Conservation (phyloP, 2,329 filamentous ascomycete species). For the Elsinoe batatas region DNA sequence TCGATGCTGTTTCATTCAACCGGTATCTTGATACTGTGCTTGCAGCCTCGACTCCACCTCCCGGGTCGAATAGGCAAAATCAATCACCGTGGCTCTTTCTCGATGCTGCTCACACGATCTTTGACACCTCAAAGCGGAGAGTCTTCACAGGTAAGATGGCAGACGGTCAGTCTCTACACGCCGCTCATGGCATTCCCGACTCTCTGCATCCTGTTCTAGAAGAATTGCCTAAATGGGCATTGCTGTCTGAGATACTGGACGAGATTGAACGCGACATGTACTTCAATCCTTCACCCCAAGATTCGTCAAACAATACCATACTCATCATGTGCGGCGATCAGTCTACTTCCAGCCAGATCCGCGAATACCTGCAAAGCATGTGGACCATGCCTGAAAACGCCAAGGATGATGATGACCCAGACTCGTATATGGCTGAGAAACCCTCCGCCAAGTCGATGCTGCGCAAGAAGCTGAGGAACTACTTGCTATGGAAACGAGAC, state of each 20-base stretch:
- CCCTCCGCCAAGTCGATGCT: constrained; percentile 81
- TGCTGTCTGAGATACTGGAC: constrained; percentile 80
- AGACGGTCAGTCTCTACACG: constrained; percentile 44
- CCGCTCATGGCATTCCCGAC: constrained; percentile 43
- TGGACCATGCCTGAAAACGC: constrained; percentile 50
- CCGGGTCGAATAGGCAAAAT: constrained; percentile 75
- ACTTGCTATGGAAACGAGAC: constrained; percentile 81
- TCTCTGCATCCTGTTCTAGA: constrained; percentile 74
- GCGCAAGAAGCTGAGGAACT: constrained; percentile 74
- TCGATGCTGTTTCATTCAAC: constrained; percentile 84
- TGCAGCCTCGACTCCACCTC: constrained; percentile 77
- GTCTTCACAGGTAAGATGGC: constrained; percentile 71
- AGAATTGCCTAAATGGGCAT: constrained; percentile 86
- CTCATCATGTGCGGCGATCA: constrained; percentile 92
- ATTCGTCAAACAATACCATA: constrained; percentile 84
- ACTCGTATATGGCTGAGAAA: constrained; percentile 39
- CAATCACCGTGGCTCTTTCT: constrained; percentile 95
- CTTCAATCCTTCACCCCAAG: constrained; percentile 63
- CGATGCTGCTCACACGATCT: constrained; percentile 88
- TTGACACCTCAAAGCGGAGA: constrained; percentile 76
- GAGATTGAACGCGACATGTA: constrained; percentile 90
- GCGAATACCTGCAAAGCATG: constrained; percentile 89
- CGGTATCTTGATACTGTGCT: constrained; percentile 91
- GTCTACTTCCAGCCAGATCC: constrained; percentile 74
- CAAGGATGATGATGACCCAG: constrained; percentile 36